Evolutionary conservation across 139 green algal species (phyloP).

Genomic region (Micromonas pusilla): DNA sequence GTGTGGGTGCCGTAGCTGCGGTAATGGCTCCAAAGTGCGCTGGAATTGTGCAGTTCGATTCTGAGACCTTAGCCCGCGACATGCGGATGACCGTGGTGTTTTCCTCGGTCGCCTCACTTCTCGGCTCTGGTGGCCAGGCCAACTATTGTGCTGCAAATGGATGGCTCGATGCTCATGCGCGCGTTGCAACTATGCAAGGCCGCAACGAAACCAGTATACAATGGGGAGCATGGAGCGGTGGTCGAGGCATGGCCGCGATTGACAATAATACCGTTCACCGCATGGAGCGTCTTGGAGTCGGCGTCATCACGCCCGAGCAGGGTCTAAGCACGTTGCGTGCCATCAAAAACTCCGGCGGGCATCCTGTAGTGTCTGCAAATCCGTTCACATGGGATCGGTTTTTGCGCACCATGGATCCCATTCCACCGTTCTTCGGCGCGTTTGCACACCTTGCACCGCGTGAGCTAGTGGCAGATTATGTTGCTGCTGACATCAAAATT

Average conservation of each 20-base stretch:
- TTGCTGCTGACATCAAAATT: too few relatives aligned
- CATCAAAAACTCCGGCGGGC: too few relatives aligned
- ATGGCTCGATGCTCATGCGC: background rate
- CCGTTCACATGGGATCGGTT: too few relatives aligned
- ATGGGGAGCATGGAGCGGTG: background rate
- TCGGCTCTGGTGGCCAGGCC: background rate
- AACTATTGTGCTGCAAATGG: background rate
- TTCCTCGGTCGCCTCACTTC: background rate
- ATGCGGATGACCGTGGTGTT: background rate
- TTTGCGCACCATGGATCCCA: too few relatives aligned
- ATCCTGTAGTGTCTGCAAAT: too few relatives aligned
- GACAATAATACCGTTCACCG: background rate
- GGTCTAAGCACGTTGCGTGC: too few relatives aligned
- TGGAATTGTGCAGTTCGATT: background rate
- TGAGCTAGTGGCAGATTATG: too few relatives aligned
- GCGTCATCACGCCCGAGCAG: background rate
- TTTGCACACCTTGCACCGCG: too few relatives aligned
- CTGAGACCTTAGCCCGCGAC: background rate
- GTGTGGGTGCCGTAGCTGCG: background rate
- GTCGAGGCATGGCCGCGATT: background rate
- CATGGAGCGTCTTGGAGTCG: background rate
- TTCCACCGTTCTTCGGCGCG: too few relatives aligned
- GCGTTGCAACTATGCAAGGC: background rate
- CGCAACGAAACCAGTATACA: background rate
- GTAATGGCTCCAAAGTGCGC: background rate